Conservation (phyloP, 352 stramenopile genomes). For the Pythium chondricola region DNA sequence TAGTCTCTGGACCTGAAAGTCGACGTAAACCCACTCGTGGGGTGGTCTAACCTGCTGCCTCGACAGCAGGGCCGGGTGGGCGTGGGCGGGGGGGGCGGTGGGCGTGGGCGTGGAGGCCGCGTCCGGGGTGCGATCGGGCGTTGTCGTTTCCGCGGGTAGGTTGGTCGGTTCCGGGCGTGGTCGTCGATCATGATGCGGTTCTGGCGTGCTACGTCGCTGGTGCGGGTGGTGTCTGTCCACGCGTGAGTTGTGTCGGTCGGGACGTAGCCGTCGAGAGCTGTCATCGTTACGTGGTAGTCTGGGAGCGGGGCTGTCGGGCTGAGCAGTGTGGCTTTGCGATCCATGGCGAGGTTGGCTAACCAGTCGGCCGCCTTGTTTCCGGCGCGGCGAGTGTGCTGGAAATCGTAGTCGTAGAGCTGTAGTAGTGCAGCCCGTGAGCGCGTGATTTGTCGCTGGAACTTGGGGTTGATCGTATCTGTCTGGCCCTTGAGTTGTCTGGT, state of each 20-base stretch:
- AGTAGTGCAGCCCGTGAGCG: neutral
- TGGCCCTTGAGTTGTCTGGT: neutral
- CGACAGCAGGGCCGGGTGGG: no score
- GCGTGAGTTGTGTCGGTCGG: neutral
- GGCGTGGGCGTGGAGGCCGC: neutral
- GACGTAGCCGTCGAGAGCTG: neutral
- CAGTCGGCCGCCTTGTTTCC: conserved; percentile 3
- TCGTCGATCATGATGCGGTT: neutral
- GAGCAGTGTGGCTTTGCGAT: neutral
- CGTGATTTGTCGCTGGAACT: neutral
- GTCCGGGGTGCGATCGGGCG: neutral
- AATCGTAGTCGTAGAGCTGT: neutral
- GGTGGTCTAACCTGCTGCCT: no score
- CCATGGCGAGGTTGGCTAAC: conserved; percentile 6
- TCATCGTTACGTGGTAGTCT: neutral
- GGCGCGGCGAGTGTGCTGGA: neutral
- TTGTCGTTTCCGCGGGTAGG: neutral
- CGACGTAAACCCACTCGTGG: conserved; percentile 2
- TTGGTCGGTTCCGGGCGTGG: neutral
- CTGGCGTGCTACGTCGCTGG: neutral
- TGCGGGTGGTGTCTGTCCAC: neutral
- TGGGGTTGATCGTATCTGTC: neutral
- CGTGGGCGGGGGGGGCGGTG: no score
- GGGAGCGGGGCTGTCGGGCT: neutral
- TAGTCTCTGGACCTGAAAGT: no score